Percentiles rank a stretch among this genome's conserved stretches.
phyloP scores from a whole-genome alignment of 2,329 filamentous ascomycete species.

The Apiospora saccharicola region DNA sequence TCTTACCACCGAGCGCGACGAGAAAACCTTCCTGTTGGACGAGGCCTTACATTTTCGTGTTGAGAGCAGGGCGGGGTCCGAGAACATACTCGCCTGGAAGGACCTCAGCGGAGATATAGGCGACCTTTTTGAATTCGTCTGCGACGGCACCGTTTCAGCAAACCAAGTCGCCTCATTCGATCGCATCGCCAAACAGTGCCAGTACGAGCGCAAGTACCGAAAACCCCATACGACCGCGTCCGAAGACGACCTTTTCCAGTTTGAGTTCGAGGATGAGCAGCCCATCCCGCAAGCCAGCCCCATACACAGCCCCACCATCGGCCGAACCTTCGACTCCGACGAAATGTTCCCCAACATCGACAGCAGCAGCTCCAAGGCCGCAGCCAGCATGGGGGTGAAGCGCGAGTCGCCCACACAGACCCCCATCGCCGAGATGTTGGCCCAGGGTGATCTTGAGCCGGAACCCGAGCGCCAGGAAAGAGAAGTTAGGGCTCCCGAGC shows the following conservation, averaged over 20 bases:
- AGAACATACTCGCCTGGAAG: constrained; percentile 91
- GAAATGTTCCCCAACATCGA: constrained; percentile 58
- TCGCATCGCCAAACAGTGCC: constrained; percentile 85
- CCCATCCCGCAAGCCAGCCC: constrained; percentile 71
- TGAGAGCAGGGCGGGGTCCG: constrained; percentile 79
- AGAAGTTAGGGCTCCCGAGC: constrained; percentile 38
- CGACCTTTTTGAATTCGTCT: constrained; percentile 98
- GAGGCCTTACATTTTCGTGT: constrained; percentile 87
- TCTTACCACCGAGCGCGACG: constrained; percentile 85
- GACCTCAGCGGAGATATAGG: constrained; percentile 93
- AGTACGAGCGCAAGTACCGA: constrained; percentile 96
- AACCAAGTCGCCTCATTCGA: constrained; percentile 83
- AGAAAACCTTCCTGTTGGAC: constrained; percentile 97
- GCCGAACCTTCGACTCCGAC: constrained; percentile 64
- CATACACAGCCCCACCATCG: constrained; percentile 63
- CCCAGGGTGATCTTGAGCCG: constrained; percentile 49
- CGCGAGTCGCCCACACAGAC: constrained; percentile 43
- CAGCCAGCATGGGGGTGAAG: constrained; percentile 57
- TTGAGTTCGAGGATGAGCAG: constrained; percentile 75
- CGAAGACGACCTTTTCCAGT: constrained; percentile 80
- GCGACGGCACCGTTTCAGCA: constrained; percentile 75
- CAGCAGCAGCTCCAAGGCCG: constrained; percentile 46
- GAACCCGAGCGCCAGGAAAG: constrained; percentile 46
- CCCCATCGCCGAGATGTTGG: constrained; percentile 44
- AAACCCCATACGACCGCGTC: constrained; percentile 81